Evolutionary conservation across 164 flowering plant genomes (phyloP).

Genomic region (Nymphaea colorata): DNA sequence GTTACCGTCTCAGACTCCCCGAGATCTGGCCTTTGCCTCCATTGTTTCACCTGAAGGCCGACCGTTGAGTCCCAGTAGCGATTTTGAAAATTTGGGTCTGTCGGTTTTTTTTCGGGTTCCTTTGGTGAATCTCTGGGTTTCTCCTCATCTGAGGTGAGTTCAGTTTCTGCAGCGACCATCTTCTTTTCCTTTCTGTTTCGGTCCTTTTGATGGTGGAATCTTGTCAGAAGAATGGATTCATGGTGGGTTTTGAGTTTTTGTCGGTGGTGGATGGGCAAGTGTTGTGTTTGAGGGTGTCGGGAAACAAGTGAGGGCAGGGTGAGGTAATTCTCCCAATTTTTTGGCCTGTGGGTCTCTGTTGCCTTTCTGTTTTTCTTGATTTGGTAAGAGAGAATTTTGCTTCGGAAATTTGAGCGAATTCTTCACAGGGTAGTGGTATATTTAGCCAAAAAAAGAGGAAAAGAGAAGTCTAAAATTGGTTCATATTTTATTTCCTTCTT

Average conservation of each 20-base stretch:
- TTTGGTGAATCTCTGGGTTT: not conserved
- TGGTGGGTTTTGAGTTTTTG: not conserved
- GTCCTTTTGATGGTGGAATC: not conserved
- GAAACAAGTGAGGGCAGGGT: not conserved
- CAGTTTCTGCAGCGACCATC: not conserved
- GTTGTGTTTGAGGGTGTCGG: not conserved
- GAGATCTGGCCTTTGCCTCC: no score
- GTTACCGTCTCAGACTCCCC: no score
- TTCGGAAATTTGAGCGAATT: not conserved
- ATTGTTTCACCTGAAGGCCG: no score
- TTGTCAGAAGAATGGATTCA: not conserved
- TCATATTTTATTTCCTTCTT: not conserved
- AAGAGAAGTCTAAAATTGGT: not conserved
- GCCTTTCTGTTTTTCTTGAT: no score
- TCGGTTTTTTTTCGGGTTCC: not conserved
- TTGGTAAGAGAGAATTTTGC: no score
- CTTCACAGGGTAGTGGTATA: not conserved
- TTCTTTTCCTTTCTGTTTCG: not conserved
- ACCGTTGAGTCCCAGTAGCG: not conserved
- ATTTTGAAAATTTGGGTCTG: not conserved
- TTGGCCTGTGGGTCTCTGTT: not conserved
- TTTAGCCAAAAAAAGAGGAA: no score
- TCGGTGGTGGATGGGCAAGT: not conserved
- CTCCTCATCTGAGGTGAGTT: not conserved
- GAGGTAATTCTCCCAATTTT: no score